Conservation (phyloP, 306 rosid genomes). For the Fragaria vesca region DNA sequence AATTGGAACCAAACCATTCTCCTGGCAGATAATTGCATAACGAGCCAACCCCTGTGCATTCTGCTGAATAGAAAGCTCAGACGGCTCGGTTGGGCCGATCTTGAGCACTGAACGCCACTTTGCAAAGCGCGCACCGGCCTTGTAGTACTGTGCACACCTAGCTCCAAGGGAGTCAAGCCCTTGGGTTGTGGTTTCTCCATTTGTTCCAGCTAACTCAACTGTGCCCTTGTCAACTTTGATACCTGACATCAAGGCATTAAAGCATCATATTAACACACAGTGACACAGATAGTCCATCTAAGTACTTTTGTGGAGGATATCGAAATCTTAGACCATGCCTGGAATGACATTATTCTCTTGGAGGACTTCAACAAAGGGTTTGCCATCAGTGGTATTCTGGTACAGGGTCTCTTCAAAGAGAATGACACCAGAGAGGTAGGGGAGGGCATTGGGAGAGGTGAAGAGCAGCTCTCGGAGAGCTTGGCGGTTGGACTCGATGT, state of each 20-base stretch:
- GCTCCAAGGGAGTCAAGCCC: conserved; percentile 81
- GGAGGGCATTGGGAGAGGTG: conserved; percentile 71
- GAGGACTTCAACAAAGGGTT: conserved; percentile 77
- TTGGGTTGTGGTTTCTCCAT: conserved; percentile 85
- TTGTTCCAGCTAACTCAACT: conserved; percentile 81
- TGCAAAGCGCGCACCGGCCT: conserved; percentile 87
- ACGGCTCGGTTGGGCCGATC: conserved; percentile 72
- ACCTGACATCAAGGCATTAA: conserved; percentile 45
- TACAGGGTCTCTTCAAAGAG: conserved; percentile 91
- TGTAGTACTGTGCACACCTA: conserved; percentile 76
- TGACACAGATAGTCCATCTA: background rate
- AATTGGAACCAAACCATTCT: conserved; percentile 86
- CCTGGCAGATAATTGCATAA: conserved; percentile 90
- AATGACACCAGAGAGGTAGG: conserved; percentile 80
- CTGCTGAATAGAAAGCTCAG: conserved; percentile 72
- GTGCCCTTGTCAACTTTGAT: conserved; percentile 98
- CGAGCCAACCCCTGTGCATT: conserved; percentile 96
- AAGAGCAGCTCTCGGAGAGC: conserved; percentile 91
- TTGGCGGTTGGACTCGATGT: conserved; percentile 79
- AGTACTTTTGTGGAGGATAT: background rate
- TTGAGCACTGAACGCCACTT: conserved; percentile 92
- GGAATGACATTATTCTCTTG: conserved; percentile 72
- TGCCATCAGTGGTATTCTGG: conserved; percentile 67
- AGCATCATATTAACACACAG: background rate
- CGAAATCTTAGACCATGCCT: conserved; percentile 35